Evolutionary conservation across 1,284 basidiomycete species (phyloP).

Genomic region (Phellopilus nigrolimitatus): DNA sequence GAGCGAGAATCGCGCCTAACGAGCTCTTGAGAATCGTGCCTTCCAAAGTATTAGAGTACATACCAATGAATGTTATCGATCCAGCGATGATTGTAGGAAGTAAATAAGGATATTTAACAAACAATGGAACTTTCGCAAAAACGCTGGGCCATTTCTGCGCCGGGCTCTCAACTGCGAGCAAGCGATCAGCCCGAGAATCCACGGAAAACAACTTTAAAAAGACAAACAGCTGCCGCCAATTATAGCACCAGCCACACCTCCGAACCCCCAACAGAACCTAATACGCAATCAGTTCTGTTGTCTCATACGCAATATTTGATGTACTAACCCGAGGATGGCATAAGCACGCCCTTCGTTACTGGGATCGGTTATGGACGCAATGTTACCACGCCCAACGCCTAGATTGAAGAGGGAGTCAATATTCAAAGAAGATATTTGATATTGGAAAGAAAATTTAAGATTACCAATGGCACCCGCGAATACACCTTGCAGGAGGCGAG

Average conservation of each 20-base stretch:
- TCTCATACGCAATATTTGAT: neutral
- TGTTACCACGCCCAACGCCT: conserved; percentile 85
- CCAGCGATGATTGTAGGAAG: conserved; percentile 84
- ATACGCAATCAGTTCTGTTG: neutral
- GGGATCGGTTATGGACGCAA: conserved; percentile 83
- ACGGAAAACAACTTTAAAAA: neutral
- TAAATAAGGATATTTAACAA: conserved; percentile 85
- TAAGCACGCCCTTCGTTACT: conserved; percentile 94
- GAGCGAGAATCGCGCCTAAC: conserved; percentile 75
- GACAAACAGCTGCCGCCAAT: conserved; percentile 78
- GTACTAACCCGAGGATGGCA: conserved; percentile 76
- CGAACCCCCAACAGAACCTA: conserved; percentile 90
- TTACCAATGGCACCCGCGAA: conserved; percentile 96
- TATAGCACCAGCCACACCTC: conserved; percentile 86
- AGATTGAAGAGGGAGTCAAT: too few relatives aligned
- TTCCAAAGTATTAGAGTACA: conserved; percentile 24
- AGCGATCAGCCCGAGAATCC: neutral
- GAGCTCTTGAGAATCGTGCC: neutral
- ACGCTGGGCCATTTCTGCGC: conserved; percentile 78
- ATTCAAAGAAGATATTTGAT: too few relatives aligned
- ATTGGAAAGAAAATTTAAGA: too few relatives aligned
- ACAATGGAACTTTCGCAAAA: conserved; percentile 63
- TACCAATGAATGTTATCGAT: conserved; percentile 67
- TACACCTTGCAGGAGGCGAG: conserved; percentile 90
- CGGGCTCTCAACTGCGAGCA: conserved; percentile 69